Percentiles rank a stretch among this genome's conserved stretches.
Conservation (phyloP, 192 early-diverging fungal species). For the Entophlyctis helioformis region DNA sequence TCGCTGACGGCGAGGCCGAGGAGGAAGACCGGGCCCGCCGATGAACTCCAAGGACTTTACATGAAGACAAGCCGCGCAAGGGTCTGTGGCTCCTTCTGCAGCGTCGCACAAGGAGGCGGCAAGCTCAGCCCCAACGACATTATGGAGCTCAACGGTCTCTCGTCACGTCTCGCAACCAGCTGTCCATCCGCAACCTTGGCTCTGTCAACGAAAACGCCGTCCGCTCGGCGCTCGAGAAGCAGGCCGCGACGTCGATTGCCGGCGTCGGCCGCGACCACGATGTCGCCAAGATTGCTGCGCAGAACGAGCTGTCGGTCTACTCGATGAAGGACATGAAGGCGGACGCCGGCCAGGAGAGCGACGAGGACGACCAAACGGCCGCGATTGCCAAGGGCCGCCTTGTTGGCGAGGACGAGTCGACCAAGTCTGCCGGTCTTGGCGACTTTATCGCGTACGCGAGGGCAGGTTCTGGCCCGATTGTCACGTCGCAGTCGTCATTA, state of each 20-base stretch:
- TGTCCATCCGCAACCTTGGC: conserved; percentile 32
- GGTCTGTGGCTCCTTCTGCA: too few relatives aligned
- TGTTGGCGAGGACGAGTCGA: conserved; percentile 18
- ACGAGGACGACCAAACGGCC: too few relatives aligned
- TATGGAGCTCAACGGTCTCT: conserved; percentile 34
- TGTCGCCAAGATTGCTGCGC: conserved; percentile 35
- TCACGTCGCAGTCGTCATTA: conserved; percentile 27
- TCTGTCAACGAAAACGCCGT: conserved; percentile 50
- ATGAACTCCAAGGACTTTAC: too few relatives aligned
- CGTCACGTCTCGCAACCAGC: conserved; percentile 24
- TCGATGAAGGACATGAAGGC: conserved; percentile 14
- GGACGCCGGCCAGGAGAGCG: conserved; percentile 22
- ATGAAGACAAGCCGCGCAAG: too few relatives aligned
- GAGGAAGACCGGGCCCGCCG: too few relatives aligned
- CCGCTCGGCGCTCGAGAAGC: conserved; percentile 40
- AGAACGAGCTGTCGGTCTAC: conserved; percentile 54
- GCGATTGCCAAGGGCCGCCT: conserved; percentile 9
- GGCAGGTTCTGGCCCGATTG: conserved; percentile 8
- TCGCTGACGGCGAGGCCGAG: too few relatives aligned
- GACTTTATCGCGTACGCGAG: conserved; percentile 23
- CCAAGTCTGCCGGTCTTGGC: conserved; percentile 12
- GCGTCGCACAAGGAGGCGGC: too few relatives aligned
- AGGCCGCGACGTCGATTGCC: conserved; percentile 33
- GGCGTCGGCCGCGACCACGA: conserved; percentile 35
- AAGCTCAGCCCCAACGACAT: conserved; percentile 20